Evolutionary conservation across 2,329 filamentous ascomycete genomes (phyloP), one percentile per base, ranked within the genome.

Genomic region (Raffaelea albimanens): DNA sequence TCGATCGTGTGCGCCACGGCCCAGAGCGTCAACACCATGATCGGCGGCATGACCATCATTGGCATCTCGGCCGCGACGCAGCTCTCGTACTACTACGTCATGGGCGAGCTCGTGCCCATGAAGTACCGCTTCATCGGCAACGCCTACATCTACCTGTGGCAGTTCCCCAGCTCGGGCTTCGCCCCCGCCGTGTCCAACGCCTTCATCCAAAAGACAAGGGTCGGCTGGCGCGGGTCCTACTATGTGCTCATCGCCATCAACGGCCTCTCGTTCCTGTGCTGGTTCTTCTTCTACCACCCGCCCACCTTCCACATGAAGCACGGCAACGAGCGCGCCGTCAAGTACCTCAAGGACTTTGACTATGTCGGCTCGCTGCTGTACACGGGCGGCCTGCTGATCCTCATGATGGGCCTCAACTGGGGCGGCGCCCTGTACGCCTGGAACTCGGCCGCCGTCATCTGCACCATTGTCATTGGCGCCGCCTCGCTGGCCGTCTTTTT

Each of bases 91-190:
- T 58, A 56, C 46, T 63, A 61, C 41, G 59, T 64, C 23, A 55
- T 65, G 48, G 58, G 56, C 14, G 65, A 68, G 53, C 56, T 67
- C 18, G 62, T 67, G 4, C 62, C 63, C 14, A 66, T 63, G 54
- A 63, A 61, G 51, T 50, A 59, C 23, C 63, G 65, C 19, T 58
- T 61, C 36, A 22, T 43, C 23, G 41, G 16, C 23, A 18, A 22
- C n/a, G 19, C n/a, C 21, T 43, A 43, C 41, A 18, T 41, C 18
- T 41, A 41, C 51, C 43, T 62, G 39, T 57, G 59, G 25, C 59
- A 41, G 39, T 41, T 41, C 16, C 39, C 39, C 18, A 41, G 39
- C 20, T 41, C 18, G 5, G 18, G 20, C 9, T 41, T 22, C 19
- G 41, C 41, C n/a, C 14, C 23, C 2, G 41, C 16, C 18, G 54